Evolutionary conservation across 2,329 filamentous ascomycete species (phyloP), one percentile per base, ranked within the genome.

Genomic region (Hypocreales sp.): DNA sequence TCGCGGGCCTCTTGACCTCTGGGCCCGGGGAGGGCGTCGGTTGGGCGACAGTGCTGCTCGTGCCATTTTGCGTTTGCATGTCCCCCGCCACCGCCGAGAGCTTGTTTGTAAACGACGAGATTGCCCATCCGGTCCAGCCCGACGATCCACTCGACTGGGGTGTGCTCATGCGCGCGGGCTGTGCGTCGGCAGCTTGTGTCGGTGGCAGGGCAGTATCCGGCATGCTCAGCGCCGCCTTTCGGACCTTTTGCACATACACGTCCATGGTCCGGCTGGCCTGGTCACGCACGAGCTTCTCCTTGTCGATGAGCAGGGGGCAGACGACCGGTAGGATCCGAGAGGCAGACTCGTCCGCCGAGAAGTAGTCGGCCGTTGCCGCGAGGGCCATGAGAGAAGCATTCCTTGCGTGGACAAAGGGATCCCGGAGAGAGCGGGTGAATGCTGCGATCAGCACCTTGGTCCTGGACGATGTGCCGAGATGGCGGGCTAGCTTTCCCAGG

Each of bases 21-120:
- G 51, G 50, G 17, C 48, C 52, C 17, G 58, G 62, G 19, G 58
- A 52, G 9, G 54, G 47, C 1, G 45, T 39, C 3, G 53, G 46
- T 15, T 58, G 57, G 10, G 54, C 53, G 13, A 64, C 53, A 9
- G 57, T 45, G 1, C 54, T 43, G 4, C 58, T 43, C 3, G 53
- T 48, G 20, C 56, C 56, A 33, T 64, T 63, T 28, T 60, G 53
- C 12, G 64, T 57, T 45, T 87, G 66, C 36, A 98, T 98, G 31
- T 94, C 79, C 12, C 90, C 90, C 7, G 79, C 79, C 0, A 83
- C 84, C 1, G 79, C 57, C 2, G 82, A 76, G 9, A 95, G 51
- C 44, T 93, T 94, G 53, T 95, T 95, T 2, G 90, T 95, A 47
- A 98, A 98, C 2, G 84, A 94, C 0, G 90, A 95, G 29, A 98